Evolutionary conservation across 1,284 basidiomycete genomes (phyloP), one percentile per base, ranked within the genome.

Genomic region (Moesziomyces antarcticus): DNA sequence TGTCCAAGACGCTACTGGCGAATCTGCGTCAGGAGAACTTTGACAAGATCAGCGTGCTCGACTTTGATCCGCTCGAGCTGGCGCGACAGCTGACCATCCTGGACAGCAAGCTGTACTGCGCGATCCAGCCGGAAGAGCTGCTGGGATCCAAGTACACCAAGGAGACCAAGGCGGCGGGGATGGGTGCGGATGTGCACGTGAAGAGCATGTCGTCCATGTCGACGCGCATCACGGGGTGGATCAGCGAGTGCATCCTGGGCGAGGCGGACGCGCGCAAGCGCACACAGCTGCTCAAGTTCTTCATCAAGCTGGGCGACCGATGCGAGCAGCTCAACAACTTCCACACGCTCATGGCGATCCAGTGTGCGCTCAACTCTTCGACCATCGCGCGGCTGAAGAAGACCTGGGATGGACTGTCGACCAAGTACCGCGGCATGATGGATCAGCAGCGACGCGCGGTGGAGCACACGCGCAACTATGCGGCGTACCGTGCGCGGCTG

Each of bases 391-490:
- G 85, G 9, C 73, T 81, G 27, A 84, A 82, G 43, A 83, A 82
- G 72, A 86, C 85, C 5, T 84, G 81, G 68, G 82, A 95, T 90
- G 91, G 91, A 30, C 86, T 99, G 44, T 88, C 92, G 2, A 89
- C 92, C 80, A 98, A 98, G 86, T 92, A 92, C 84, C 90, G 90
- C 72, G 75, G 88, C 16, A 89, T 92, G 73, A 87, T 97, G 57
- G 94, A 97, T 63, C 85, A 88, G 1, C 87, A 98, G 60, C 89
- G 94, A 65, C 90, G 90, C 66, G 87, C 97, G 11, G 93, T 95
- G 14, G 94, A 97, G 80, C 92, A 93, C 82, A 88, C 91, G 51
- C 89, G 93, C 59, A 97, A 97, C 85, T 97, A 96, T 80, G 91
- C 92, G 67, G 91, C 93, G 79, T 99, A 99, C 85, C 92, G 96